Conservation (phyloP, 2,329 filamentous ascomycete species). For the Trichoderma atrobrunneum region DNA sequence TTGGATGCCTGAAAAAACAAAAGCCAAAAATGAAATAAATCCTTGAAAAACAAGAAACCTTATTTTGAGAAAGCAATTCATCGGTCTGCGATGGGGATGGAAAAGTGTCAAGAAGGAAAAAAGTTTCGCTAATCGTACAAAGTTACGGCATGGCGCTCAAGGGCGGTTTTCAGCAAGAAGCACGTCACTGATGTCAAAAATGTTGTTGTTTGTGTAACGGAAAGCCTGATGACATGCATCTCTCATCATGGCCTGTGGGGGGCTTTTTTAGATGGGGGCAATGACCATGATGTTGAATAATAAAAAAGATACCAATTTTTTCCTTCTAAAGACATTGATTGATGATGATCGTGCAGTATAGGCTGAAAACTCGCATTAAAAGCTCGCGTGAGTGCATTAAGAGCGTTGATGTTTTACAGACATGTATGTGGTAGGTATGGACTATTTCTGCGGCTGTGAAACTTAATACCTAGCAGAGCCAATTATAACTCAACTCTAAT, state of each 20-base stretch:
- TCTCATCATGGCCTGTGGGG: neutral
- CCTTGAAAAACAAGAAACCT: neutral
- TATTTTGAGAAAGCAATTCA: neutral
- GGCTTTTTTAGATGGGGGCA: neutral
- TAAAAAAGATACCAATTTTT: constrained; percentile 12
- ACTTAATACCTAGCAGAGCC: neutral
- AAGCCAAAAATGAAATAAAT: neutral
- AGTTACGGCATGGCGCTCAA: constrained; percentile 2
- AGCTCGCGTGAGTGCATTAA: neutral
- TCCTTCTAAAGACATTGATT: neutral
- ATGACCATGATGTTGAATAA: constrained; percentile 4
- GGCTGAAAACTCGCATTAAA: no score
- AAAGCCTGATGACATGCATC: neutral
- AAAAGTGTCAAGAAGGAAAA: neutral
- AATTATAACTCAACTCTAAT: neutral
- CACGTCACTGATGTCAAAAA: neutral
- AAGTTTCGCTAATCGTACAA: neutral
- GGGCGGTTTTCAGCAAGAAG: neutral
- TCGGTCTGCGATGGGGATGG: neutral
- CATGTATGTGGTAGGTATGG: no score
- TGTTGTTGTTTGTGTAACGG: neutral
- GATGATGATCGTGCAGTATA: neutral
- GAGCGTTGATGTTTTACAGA: neutral
- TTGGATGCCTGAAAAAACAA: neutral
- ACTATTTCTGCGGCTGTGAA: neutral